Base-by-base conservation (phyloP, 495 filamentous ascomycete genomes). In the Penicillium simplicissimum region DNA sequence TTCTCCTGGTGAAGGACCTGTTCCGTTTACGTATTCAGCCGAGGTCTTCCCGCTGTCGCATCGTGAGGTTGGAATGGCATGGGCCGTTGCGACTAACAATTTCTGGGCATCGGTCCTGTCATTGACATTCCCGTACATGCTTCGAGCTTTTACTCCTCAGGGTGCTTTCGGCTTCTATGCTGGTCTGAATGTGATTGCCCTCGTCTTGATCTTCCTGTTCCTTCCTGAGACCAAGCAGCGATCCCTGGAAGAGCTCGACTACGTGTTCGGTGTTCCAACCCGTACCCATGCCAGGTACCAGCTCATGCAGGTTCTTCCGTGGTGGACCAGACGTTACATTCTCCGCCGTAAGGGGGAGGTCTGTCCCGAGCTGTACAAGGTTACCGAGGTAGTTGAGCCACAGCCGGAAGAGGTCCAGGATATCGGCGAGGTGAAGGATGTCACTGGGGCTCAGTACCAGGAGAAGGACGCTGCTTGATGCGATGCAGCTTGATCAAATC, bases 21-120 rank as follows among this genome's bases (percentile, higher is more conserved):
- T 94, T 0, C 90, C 91, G 3, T 94, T 92, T 66, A 87, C 88
- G 8, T 92, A 93, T 74, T 86, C 84, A 14, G 90, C 90, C 45
- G 90, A 94, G 68, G 90, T 89, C 0, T 92, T 88, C 71, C 90
- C 90, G 0, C 78, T 92, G 0, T 87, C 83, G 3, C 88, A 91
- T 70, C 84, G 89, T 59, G 88, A 91, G 63, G 78, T 90, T 13
- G 89, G 89, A 55, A 92, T 92, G 89, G 82, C 81, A 1, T 88
- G 87, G 75, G 82, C 89, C 4, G 88, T 91, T 8, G 87, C 88
- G 2, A 89, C 84, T 3, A 87, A 84, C 55, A 79, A 88, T 25
- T 85, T 85, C 72, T 91, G 84, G 84, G 87, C 87, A 0, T 76
- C 84, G 8, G 81, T 88, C 3, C 75, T 92, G 9, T 78, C 81